Base-by-base conservation (phyloP, 2,329 filamentous ascomycete genomes). In the Dothistroma pini region DNA sequence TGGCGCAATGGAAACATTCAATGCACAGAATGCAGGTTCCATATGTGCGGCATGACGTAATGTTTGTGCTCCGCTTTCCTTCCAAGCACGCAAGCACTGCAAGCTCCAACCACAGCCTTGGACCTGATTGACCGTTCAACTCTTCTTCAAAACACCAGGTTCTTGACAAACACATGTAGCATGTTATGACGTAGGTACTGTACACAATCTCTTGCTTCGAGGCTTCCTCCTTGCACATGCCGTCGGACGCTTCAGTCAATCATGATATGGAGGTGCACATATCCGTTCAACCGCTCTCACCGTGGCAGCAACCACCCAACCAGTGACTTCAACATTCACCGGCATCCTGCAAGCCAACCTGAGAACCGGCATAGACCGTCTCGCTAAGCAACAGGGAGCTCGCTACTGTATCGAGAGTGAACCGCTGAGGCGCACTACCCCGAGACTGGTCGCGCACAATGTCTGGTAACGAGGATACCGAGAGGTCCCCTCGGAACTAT, bases 381-480 rank as follows among this genome's bases (percentile, higher is more conserved):
- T 19, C n/a, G 2, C 48, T 8, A 8, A 50, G 48, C 4, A 50
- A 11, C 12, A 19, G 11, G 5, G 29, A 53, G 29, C 50, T 53
- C n/a, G n/a, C 51, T 35, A 16, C 14, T 31, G 31, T n/a, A 21
- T 35, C 8, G 25, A 31, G 12, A 16, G 6, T 9, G 7, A 12
- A 35, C 53, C 53, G 57, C 52, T 59, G 57, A 55, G 25, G 25
- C 38, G 12, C 12, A 41, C 25, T 12, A 54, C 11, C 38, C 48
- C 48, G 51, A 21, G 5, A 44, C 31, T 35, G 25, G 31, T 21
- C n/a, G 31, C 51, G 34, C 57, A 66, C n/a, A 57, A 74, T 74
- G 71, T 71, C 69, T 7, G 70, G 70, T 31, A 55, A 65, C 54
- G 69, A 79, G 41, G 79, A 81, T 41, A 78, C 79, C 56, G 72